phyloP scores from a whole-genome alignment of 2,329 filamentous ascomycete genomes.

The Botrytis tulipae region DNA sequence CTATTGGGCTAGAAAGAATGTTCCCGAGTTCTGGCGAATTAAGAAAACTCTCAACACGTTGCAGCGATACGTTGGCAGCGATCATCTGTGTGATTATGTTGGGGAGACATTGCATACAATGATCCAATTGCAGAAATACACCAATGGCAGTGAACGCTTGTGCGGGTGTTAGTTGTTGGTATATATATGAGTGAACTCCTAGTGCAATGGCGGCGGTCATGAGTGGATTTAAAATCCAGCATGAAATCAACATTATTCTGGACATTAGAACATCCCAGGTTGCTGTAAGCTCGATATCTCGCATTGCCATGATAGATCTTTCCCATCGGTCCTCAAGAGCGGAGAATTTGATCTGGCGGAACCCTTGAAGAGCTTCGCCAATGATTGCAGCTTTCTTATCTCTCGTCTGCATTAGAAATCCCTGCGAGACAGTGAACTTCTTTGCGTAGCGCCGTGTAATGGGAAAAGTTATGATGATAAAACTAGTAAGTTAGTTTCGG shows the following conservation, averaged over 20 bases:
- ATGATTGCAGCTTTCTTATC: conserved; percentile 73
- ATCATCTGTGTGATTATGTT: conserved; percentile 67
- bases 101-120: conserved; percentile 65
- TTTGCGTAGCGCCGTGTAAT: conserved; percentile 48
- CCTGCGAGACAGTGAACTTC: conserved; percentile 62
- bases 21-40: conserved; percentile 59
- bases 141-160: conserved; percentile 75
- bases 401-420: conserved; percentile 67
- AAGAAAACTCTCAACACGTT: conserved; percentile 70
- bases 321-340: conserved; percentile 75
- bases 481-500: conserved; percentile 56
- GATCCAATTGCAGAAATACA: conserved; percentile 68
- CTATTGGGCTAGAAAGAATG: conserved; percentile 47
- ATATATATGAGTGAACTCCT: conserved; percentile 61
- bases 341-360: conserved; percentile 80
- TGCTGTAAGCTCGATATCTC: conserved; percentile 62
- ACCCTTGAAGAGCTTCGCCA: conserved; percentile 72
- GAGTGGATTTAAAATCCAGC: conserved; percentile 70
- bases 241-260: conserved; percentile 25
- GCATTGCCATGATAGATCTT: conserved; percentile 59
- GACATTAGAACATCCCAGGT: conserved; percentile 50
- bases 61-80: conserved; percentile 70
- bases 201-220: conserved; percentile 69
- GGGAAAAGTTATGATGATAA: conserved; percentile 60
- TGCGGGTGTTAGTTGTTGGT: conserved; percentile 64